A percentile compares a stretch with the other conserved stretches of the same genome.
Evolutionary conservation across 768 basidiomycete genomes (phyloP).

Genomic region (Coprinopsis cinerea): DNA sequence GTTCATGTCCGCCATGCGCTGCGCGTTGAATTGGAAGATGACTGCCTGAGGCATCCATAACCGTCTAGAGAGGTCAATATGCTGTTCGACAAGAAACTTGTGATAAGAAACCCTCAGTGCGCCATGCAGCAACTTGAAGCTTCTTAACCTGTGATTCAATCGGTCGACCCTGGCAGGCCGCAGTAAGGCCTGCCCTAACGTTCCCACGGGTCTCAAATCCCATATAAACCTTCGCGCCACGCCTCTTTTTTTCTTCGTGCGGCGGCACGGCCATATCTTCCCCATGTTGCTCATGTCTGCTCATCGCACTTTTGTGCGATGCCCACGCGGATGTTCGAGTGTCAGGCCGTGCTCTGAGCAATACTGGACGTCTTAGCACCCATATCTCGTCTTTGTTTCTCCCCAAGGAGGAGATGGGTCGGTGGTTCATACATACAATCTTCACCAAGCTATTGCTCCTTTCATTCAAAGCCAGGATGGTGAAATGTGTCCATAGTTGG

Average conservation of each 20-base stretch:
- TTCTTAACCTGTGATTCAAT: too few relatives aligned
- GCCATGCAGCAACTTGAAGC: too few relatives aligned
- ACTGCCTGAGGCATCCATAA: not conserved
- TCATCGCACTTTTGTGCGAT: constrained; percentile 26
- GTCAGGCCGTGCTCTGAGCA: constrained; percentile 78
- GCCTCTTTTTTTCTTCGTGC: constrained; percentile 46
- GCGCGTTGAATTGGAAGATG: not conserved
- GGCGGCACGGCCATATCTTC: constrained; percentile 77
- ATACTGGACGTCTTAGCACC: constrained; percentile 79
- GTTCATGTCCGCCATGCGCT: not conserved
- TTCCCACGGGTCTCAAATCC: constrained; percentile 4
- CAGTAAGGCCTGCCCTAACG: not conserved
- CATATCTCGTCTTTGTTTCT: constrained; percentile 42
- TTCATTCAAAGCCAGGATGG: too few relatives aligned
- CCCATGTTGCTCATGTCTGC: constrained; percentile 89
- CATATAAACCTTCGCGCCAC: not conserved
- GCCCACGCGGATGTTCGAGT: constrained; percentile 76
- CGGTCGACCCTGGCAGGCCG: too few relatives aligned
- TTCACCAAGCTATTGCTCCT: not conserved
- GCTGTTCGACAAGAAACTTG: too few relatives aligned
- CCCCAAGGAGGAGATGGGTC: constrained; percentile 62
- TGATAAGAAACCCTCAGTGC: too few relatives aligned
- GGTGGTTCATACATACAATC: constrained; percentile 54
- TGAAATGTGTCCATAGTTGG: not conserved
- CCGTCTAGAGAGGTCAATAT: not conserved